Evolutionary conservation across 495 filamentous ascomycete species (phyloP).

Genomic region (Lasiosphaeriaceae sp.): DNA sequence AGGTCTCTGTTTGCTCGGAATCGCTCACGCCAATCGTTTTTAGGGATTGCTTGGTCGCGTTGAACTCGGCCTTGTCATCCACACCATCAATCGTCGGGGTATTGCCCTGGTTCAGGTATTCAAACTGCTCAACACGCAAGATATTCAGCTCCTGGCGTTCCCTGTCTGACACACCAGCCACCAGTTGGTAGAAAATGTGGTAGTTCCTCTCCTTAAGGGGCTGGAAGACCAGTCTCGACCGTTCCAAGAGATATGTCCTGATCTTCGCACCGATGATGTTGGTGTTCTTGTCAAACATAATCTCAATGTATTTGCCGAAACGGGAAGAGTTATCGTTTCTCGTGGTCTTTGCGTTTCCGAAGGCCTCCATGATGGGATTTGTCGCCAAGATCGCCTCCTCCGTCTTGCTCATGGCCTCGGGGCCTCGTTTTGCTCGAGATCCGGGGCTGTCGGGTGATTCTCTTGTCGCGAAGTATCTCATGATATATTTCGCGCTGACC

Average conservation of each 20-base stretch:
- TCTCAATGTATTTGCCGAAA: conserved; percentile 99
- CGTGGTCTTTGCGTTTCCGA: conserved; percentile 98
- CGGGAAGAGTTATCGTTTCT: conserved; percentile 98
- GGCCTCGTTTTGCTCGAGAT: conserved; percentile 69
- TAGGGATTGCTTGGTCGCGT: conserved; percentile 79
- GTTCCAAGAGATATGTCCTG: conserved; percentile 89
- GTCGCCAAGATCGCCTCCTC: conserved; percentile 98
- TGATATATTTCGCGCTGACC: conserved; percentile 99
- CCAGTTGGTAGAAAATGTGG: conserved; percentile 97
- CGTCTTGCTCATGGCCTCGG: conserved; percentile 93
- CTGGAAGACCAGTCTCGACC: conserved; percentile 96
- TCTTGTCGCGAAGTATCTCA: conserved; percentile 98
- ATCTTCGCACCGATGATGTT: conserved; percentile 99
- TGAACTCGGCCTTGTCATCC: conserved; percentile 92
- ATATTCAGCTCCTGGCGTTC: conserved; percentile 76
- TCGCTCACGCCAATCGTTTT: conserved; percentile 81
- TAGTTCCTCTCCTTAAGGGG: conserved; percentile 97
- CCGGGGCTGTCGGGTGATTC: conserved; percentile 88
- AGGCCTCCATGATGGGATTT: conserved; percentile 99
- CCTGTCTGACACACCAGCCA: conserved; percentile 85
- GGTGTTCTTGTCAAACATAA: conserved; percentile 93
- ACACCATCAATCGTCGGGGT: conserved; percentile 87
- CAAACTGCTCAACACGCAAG: conserved; percentile 80
- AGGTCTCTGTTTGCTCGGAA: conserved; percentile 75
- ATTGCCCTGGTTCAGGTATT: conserved; percentile 95